Conservation (phyloP, 176 grass and related monocot species). For the Metroxylon sagu region DNA sequence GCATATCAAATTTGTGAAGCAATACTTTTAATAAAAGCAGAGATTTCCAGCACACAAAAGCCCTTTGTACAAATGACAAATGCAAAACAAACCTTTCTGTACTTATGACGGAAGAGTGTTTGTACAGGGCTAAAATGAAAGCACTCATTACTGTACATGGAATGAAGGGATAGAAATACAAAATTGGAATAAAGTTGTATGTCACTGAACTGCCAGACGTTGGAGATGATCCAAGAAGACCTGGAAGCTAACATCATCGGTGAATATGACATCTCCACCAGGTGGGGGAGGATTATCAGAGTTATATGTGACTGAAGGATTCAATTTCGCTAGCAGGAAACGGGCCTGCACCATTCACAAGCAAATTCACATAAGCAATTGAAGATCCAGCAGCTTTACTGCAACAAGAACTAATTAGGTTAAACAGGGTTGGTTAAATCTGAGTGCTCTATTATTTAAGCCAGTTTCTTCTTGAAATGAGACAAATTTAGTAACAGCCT, state of each 20-base stretch:
- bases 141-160: conserved; percentile 2
- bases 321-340: conserved; percentile 84
- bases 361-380: conserved; percentile 2
- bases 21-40: too few species aligned
- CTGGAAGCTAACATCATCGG: conserved; percentile 86
- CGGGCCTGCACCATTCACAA: conserved; percentile 52
- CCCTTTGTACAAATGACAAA: too few species aligned
- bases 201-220: conserved; percentile 64
- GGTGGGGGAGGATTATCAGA: conserved; percentile 51
- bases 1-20: too few species aligned
- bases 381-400: background rate
- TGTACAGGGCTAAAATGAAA: background rate
- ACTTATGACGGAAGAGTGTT: background rate
- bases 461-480: too few species aligned
- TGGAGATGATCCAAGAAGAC: conserved; percentile 96
- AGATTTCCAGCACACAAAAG: too few species aligned
- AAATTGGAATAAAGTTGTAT: background rate
- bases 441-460: too few species aligned
- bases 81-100: background rate
- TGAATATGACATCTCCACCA: conserved; percentile 88
- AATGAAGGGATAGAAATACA: background rate
- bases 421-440: too few species aligned
- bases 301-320: conserved; percentile 77
- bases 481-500: too few species aligned
- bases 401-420: too few species aligned